Base-by-base conservation (phyloP, 495 filamentous ascomycete genomes). In the Xylaria bambusicola region DNA sequence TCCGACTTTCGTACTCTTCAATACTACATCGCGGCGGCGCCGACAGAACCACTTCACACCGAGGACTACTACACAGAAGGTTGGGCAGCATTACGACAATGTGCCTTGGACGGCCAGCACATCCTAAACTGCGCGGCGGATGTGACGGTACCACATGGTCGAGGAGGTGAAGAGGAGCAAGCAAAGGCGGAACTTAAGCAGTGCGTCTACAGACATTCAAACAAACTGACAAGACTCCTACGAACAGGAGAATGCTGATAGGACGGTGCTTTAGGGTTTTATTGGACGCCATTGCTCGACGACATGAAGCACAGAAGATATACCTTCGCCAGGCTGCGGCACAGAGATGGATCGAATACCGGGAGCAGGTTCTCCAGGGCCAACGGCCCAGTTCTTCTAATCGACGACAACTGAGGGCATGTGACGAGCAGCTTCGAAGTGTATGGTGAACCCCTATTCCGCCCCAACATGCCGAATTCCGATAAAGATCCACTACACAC, bases 271-370 rank as follows among this genome's bases (percentile, higher is more conserved):
- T 18, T 62, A 93, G 91, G 61, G 84, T 95, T 53, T 84, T 91
- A 45, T 78, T 89, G 45, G 92, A 97, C 62, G 86, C 89, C 40
- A 86, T 83, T 64, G 81, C 88, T 17, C 85, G 92, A 52, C 84
- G 92, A 50, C 92, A 95, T 78, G 87, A 90, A 72, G 90, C 83
- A 35, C 91, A 94, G 70, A 90, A 88, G 71, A 91, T 92, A 60
- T 93, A 93, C 64, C 82, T 93, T 17, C 86, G 88, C 26, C 88
- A 89, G 40, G 84, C 83, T 4, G 90, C 91, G 13, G 90, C 86
- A 18, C 84, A 85, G 65, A 82, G 90, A 69, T 97, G 92, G 92
- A 75, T 89, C 63, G 87, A 90, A 62, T 83, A 86, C 65, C 83
- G 92, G 38, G 80, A 86, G 18, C 76, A 77, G 35, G 77, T 91